phyloP scores from a whole-genome alignment of 2,329 filamentous ascomycete genomes.

The Fusarium hainanense region DNA sequence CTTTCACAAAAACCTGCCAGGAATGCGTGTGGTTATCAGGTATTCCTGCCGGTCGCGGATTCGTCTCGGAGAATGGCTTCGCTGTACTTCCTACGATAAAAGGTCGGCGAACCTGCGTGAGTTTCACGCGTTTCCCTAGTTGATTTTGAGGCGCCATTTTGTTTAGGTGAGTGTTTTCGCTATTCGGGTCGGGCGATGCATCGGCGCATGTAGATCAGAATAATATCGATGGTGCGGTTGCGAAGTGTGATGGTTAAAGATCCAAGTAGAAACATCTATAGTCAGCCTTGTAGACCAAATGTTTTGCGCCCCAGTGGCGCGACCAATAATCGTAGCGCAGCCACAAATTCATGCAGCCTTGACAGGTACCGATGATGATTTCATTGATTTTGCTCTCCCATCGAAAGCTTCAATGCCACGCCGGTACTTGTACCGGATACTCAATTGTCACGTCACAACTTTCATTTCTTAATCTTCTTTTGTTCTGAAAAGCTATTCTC shows the following conservation, averaged over 20 bases:
- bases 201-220: background rate
- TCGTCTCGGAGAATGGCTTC: conserved; percentile 79
- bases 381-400: conserved; percentile 41
- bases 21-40: conserved; percentile 95
- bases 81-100: conserved; percentile 85
- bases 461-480: background rate
- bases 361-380: conserved; percentile 41
- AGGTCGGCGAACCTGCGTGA: conserved; percentile 71
- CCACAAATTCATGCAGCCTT: conserved; percentile 38
- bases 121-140: conserved; percentile 72
- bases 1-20: conserved; percentile 94
- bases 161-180: background rate
- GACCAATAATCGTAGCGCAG: conserved; percentile 29
- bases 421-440: conserved; percentile 3
- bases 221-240: background rate
- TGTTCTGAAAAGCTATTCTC: background rate
- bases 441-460: conserved; percentile 25
- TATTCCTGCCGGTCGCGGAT: conserved; percentile 79
- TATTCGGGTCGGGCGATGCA: background rate
- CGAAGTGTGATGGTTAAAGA: conserved; percentile 1
- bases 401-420: conserved; percentile 12
- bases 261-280: background rate
- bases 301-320: conserved; percentile 19
- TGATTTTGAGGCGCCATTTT: conserved; percentile 69
- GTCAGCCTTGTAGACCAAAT: conserved; percentile 23